Base-by-base conservation (phyloP, 495 filamentous ascomycete species). In the Talaromyces ruber region DNA sequence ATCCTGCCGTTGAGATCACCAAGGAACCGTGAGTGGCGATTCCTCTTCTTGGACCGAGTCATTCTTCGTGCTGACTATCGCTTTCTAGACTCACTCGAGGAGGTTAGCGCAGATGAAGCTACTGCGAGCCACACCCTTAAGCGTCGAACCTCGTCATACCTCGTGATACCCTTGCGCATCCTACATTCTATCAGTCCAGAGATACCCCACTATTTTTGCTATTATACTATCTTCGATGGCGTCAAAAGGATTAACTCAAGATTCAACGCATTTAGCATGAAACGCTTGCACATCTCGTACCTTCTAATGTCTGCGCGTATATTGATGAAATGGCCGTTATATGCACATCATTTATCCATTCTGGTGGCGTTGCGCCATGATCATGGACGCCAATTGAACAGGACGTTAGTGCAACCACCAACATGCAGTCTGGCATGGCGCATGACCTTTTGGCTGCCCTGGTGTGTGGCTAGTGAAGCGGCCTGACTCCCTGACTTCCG, bases 1-100 rank as follows among this genome's bases (percentile, higher is more conserved):
- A 54, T 26, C 64, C 67, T 37, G 67, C 65, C 9, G 73, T 76
- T 21, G 72, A 79, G 63, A 79, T 78, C 28, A 77, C 73, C 7
- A 74, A 73, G 62, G 76, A 78, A 70, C 67, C 70, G 75, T 78
- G 16, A 70, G 76, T 59, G 11, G 26, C 26, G 12, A 21, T 6
- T 47, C 43, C 16, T 47, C 7, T 47, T 47, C 11, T 47, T 47
- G 43, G 12, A 21, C 18, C 43, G 51, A 25, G 28, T 26, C 2
- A 26, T 28, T 22, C n/a, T 37, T 1, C 18, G n/a, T 57, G 16
- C 45, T 52, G 30, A 60, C 59, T 6, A 16, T 45, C 18, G 21
- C 21, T 59, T 43, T 60, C 43, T 34, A 60, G 59, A 18, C 59
- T 60, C 45, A 60, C 59, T 30, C 59, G 59, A 47, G 59, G 59